These are phyloP conservation scores for Quercus berberidifolia DNA, from an alignment of 306 rosid genomes.

Conservation along the genomic window DNA sequence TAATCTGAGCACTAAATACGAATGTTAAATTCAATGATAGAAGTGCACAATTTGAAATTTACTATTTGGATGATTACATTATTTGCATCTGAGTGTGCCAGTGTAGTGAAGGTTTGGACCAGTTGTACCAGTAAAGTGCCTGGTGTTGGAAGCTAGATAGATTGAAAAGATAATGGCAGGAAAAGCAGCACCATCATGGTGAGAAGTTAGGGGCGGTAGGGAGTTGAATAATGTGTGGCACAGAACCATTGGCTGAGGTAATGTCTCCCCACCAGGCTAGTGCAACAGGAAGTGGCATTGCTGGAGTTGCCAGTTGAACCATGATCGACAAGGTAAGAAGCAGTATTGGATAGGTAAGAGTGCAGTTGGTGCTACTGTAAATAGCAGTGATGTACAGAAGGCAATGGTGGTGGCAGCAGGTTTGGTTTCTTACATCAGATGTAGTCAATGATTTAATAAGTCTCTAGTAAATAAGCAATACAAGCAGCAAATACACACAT, in stretches of 20 bases:
- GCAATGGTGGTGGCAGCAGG: background rate
- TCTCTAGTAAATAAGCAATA: background rate
- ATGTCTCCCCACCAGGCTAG: background rate
- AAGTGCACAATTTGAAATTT: background rate
- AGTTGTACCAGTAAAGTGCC: background rate
- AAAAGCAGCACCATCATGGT: background rate
- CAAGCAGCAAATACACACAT: background rate
- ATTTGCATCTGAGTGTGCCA: background rate
- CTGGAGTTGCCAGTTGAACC: background rate
- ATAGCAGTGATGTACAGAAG: background rate
- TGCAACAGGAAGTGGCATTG: background rate
- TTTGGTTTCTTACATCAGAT: background rate
- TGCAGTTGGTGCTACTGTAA: background rate
- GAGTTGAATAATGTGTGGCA: background rate
- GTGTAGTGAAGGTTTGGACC: background rate
- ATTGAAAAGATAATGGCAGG: slow-evolving; percentile 2
- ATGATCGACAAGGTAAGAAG: background rate
- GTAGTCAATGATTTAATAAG: background rate
- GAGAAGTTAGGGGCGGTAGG: background rate
- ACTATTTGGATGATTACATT: background rate
- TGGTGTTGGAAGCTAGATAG: background rate
- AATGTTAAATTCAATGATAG: background rate
- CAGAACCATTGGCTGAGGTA: background rate
- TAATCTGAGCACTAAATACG: background rate
- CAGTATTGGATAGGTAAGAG: background rate